Percentiles rank a stretch among this genome's conserved stretches.
phyloP scores from a whole-genome alignment of 2,329 filamentous ascomycete genomes.

The Xylaria sp. region DNA sequence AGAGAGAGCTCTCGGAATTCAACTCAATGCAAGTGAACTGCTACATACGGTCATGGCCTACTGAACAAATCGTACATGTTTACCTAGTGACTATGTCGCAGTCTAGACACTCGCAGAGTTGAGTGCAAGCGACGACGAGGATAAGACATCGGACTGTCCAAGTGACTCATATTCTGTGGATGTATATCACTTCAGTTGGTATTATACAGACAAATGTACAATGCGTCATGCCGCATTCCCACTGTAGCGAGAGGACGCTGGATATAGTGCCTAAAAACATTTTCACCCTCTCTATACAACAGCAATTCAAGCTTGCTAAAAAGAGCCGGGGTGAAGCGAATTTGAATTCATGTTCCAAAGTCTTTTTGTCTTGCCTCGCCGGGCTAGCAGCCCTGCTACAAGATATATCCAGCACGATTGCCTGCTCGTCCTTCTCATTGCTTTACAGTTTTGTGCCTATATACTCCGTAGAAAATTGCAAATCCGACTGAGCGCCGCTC shows the following conservation, averaged over 20 bases:
- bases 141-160: not conserved
- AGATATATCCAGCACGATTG: not conserved
- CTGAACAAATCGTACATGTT: too few relatives aligned
- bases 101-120: not conserved
- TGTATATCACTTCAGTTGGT: slow-evolving; percentile 14
- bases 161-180: not conserved
- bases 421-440: too few relatives aligned
- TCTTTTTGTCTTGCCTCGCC: not conserved
- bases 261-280: slow-evolving; percentile 24
- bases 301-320: not conserved
- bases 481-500: not conserved
- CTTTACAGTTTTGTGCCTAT: not conserved
- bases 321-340: not conserved
- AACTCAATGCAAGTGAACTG: too few relatives aligned
- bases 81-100: too few relatives aligned
- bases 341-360: not conserved
- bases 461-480: not conserved
- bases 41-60: too few relatives aligned
- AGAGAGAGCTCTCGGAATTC: too few relatives aligned
- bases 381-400: not conserved
- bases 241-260: slow-evolving; percentile 15
- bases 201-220: slow-evolving; percentile 26
- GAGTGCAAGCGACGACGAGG: not conserved
- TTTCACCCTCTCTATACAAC: slow-evolving; percentile 13
- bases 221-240: slow-evolving; percentile 11